These are phyloP conservation scores for Globisporangium recalcitrans DNA, from an alignment of 352 stramenopile genomes.

Conservation along the genomic window DNA sequence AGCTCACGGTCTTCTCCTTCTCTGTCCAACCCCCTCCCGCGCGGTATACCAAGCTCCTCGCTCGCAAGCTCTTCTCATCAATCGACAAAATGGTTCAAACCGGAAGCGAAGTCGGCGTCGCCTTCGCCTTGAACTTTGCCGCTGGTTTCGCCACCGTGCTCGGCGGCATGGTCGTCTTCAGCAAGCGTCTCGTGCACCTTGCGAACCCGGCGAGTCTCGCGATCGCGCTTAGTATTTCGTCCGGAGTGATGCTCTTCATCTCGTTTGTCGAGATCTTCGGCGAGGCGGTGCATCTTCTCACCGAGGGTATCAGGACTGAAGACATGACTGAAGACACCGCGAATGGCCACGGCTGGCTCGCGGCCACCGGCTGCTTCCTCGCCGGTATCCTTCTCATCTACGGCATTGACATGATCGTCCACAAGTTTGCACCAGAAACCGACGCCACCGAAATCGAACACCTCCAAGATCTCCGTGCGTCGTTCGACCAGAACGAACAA, in stretches of 20 bases:
- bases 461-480: slow-evolving; percentile 26
- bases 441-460: slow-evolving; percentile 27
- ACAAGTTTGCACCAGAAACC: slow-evolving; percentile 29
- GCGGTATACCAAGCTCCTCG: background rate
- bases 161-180: slow-evolving; percentile 68
- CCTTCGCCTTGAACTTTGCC: slow-evolving; percentile 53
- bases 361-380: slow-evolving; percentile 83
- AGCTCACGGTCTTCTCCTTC: background rate
- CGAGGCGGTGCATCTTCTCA: slow-evolving; percentile 35
- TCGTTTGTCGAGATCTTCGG: slow-evolving; percentile 70
- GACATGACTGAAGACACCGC: slow-evolving; percentile 22
- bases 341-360: slow-evolving; percentile 55
- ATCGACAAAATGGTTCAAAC: slow-evolving; percentile 28
- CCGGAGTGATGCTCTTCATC: slow-evolving; percentile 75
- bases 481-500: slow-evolving; percentile 24
- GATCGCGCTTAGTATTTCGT: slow-evolving; percentile 56
- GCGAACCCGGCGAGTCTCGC: slow-evolving; percentile 51
- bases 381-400: slow-evolving; percentile 69
- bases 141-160: slow-evolving; percentile 55
- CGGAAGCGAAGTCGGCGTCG: slow-evolving; percentile 24
- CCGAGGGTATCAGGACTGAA: slow-evolving; percentile 27
- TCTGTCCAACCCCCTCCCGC: background rate
- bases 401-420: slow-evolving; percentile 41
- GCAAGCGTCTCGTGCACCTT: slow-evolving; percentile 48
- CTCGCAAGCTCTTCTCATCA: background rate